Percentiles rank a stretch among this genome's conserved stretches.
Evolutionary conservation across 163 green algal species (phyloP).

Genomic region (Scenedesmus sp.): DNA sequence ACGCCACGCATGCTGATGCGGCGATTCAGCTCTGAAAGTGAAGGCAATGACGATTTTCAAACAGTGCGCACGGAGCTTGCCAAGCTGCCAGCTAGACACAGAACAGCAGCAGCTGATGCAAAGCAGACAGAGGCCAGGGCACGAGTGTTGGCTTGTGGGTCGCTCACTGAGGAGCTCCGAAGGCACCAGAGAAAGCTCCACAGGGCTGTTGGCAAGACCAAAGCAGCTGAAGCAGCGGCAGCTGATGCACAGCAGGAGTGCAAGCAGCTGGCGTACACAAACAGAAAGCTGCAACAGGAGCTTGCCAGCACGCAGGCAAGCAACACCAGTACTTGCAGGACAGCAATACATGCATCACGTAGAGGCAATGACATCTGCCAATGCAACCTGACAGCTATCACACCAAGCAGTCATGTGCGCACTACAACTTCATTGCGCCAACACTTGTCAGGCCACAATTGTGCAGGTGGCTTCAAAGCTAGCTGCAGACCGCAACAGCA

Average conservation of each 20-base stretch:
- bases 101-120: neutral
- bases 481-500: slow-evolving; percentile 9
- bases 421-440: too few relatives aligned
- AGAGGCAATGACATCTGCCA: neutral
- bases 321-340: neutral
- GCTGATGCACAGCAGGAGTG: neutral
- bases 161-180: slow-evolving; percentile 18
- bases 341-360: neutral
- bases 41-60: neutral
- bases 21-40: neutral
- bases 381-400: neutral
- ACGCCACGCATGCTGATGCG: too few relatives aligned
- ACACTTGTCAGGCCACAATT: neutral
- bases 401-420: too few relatives aligned
- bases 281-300: slow-evolving; percentile 29
- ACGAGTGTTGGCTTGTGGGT: neutral
- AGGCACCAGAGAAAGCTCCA: slow-evolving; percentile 15
- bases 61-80: neutral
- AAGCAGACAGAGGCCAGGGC: slow-evolving; percentile 8
- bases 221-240: neutral
- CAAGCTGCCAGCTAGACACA: neutral
- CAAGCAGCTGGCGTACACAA: slow-evolving; percentile 27
- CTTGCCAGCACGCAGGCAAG: neutral
- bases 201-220: neutral
- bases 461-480: slow-evolving; percentile 21